Evolutionary conservation across 2,329 filamentous ascomycete species (phyloP), one percentile per base, ranked within the genome.

Genomic region (Arachnomyces sp.): DNA sequence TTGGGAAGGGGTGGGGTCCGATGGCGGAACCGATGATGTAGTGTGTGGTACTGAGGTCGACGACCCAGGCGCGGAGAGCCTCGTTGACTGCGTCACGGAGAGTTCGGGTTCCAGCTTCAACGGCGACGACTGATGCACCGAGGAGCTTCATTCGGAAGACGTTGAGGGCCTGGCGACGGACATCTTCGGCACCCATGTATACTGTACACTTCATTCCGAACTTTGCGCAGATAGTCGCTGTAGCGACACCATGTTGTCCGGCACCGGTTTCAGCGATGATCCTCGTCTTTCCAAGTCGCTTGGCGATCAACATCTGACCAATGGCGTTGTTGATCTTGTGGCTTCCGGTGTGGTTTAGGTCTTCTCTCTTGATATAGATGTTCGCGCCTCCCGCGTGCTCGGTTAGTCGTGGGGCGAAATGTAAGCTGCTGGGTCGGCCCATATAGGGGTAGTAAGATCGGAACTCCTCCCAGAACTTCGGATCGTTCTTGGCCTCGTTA

Each of bases 321-420:
- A 98, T 72, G 0, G 92, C 92, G 56, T 98, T 98, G 73, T 98
- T 98, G 73, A 98, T 96, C 76, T 98, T 98, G 74, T 98, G 92
- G 47, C 85, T 93, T 50, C 92, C 92, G 7, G 92, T 96, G 63
- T 98, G 92, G 67, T 96, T 96, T 42, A 96, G 72, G 61, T 98
- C 92, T 67, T 98, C 92, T 54, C 92, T 80, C 76, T 98, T 98
- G 51, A 98, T 70, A 82, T 90, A 98, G 69, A 98, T 94, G 58
- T 88, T 94, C 36, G 92, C 90, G 45, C 92, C 92, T 16, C 88
- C 87, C 35, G 86, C 88, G 55, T 90, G 71, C 58, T 93, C 82
- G 0, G 90, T 96, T 49, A 98, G 70, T 39, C 89, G 81, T 52
- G 92, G 81, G 1, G 92, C 92, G 39, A 89, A 69, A 66, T 98